Evolutionary conservation across 2,329 filamentous ascomycete species (phyloP).

Genomic region (Ascochyta pisi): DNA sequence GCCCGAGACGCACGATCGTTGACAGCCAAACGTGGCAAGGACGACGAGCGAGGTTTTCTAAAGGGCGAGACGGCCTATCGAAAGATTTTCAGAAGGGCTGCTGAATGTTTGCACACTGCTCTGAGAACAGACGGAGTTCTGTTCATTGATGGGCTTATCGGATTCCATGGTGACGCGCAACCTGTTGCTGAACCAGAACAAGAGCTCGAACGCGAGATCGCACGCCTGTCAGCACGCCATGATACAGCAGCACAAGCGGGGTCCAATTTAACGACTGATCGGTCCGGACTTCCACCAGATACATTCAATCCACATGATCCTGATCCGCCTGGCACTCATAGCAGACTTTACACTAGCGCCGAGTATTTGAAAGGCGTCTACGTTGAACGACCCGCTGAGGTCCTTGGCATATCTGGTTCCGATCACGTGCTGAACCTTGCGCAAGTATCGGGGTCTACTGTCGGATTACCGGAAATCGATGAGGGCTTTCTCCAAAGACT

Average conservation of each 20-base stretch:
- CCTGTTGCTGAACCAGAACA: constrained; percentile 19
- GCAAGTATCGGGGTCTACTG: constrained; percentile 2
- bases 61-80: constrained; percentile 20
- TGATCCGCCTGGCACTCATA: not conserved
- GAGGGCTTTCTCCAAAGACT: constrained; percentile 24
- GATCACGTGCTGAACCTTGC: not conserved
- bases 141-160: constrained; percentile 25
- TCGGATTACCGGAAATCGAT: constrained; percentile 15
- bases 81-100: constrained; percentile 23
- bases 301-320: not conserved
- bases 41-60: not conserved
- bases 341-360: constrained; percentile 13
- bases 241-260: not conserved
- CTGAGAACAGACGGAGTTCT: constrained; percentile 22
- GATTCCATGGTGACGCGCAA: constrained; percentile 20
- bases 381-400: constrained; percentile 9
- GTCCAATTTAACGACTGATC: not conserved
- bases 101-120: constrained; percentile 17
- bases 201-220: constrained; percentile 17
- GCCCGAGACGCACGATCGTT: not conserved
- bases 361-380: constrained; percentile 8
- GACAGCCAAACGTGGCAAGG: not conserved
- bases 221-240: not conserved
- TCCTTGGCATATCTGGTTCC: constrained; percentile 6
- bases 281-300: not conserved